phyloP scores from a whole-genome alignment of 208 protist genomes.

The Crithidia acanthocephali region DNA sequence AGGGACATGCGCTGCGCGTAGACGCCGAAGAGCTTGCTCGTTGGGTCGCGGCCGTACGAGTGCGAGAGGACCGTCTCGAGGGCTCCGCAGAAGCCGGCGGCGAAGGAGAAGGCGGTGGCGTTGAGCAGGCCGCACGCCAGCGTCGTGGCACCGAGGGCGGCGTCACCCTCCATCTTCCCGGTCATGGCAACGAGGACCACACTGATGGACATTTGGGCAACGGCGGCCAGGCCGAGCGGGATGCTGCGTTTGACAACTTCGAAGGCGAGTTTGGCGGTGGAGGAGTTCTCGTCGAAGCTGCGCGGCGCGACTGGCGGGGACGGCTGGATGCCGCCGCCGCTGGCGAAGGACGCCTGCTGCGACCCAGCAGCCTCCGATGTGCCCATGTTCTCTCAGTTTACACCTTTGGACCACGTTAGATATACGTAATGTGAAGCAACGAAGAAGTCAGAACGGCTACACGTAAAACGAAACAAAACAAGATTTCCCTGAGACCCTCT shows the following conservation, averaged over 20 bases:
- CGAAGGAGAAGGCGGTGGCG: conserved; percentile 71
- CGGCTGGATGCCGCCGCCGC: background rate
- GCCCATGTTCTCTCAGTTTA: background rate
- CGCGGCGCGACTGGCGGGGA: background rate
- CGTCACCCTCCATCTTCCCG: conserved; percentile 53
- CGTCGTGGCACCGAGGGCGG: conserved; percentile 61
- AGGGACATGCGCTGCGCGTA: conserved; percentile 80
- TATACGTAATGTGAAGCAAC: no score
- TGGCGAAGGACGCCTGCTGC: background rate
- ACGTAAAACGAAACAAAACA: no score
- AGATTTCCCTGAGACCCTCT: no score
- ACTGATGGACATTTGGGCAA: conserved; percentile 69
- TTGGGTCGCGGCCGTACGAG: conserved; percentile 68
- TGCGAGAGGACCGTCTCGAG: conserved; percentile 82
- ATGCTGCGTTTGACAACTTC: conserved; percentile 56
- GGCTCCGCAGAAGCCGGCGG: conserved; percentile 68
- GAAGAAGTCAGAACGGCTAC: no score
- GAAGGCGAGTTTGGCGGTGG: conserved; percentile 13
- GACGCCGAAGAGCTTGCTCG: conserved; percentile 75
- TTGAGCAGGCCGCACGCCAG: conserved; percentile 81
- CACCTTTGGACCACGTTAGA: no score
- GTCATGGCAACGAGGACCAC: conserved; percentile 56
- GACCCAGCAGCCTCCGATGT: background rate
- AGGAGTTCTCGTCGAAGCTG: conserved; percentile 31
- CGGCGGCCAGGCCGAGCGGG: conserved; percentile 60